A percentile compares a stretch with the other conserved stretches of the same genome.
phyloP scores from a whole-genome alignment of 345 rosid species.

The Dimocarpus longan region DNA sequence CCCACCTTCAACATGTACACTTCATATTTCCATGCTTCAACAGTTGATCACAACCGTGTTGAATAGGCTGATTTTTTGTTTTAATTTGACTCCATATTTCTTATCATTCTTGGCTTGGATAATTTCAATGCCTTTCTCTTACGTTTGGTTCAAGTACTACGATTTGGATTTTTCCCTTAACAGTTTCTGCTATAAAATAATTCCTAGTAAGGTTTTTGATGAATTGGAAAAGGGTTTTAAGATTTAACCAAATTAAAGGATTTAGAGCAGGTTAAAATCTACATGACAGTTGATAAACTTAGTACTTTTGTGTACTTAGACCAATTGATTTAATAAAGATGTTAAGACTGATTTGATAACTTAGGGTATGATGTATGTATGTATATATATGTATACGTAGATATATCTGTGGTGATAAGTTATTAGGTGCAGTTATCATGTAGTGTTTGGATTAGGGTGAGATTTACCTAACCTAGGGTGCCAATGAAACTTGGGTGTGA shows the following conservation, averaged over 20 bases:
- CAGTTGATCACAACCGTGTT: constrained; percentile 23
- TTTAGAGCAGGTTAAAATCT: no score
- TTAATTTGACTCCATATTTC: constrained; percentile 16
- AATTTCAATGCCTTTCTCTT: background rate
- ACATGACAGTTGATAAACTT: no score
- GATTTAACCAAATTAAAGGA: no score
- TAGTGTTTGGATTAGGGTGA: constrained; percentile 1
- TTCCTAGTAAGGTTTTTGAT: background rate
- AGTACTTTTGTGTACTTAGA: no score
- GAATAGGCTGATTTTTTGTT: constrained; percentile 19
- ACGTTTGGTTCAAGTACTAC: background rate
- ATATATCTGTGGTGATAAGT: background rate
- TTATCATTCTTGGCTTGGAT: background rate
- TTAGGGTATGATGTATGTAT: no score
- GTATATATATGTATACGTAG: no score
- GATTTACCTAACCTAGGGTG: constrained; percentile 13
- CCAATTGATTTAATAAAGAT: no score
- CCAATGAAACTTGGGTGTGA: constrained; percentile 24
- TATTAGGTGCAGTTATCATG: background rate
- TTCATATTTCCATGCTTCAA: constrained; percentile 11
- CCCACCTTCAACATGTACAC: background rate
- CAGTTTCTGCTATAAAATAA: background rate
- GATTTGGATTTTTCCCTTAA: background rate
- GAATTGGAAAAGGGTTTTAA: no score
- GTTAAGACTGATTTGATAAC: no score